phyloP scores from a whole-genome alignment of 495 filamentous ascomycete species.

The Hyphodiscus hymeniophilus region DNA sequence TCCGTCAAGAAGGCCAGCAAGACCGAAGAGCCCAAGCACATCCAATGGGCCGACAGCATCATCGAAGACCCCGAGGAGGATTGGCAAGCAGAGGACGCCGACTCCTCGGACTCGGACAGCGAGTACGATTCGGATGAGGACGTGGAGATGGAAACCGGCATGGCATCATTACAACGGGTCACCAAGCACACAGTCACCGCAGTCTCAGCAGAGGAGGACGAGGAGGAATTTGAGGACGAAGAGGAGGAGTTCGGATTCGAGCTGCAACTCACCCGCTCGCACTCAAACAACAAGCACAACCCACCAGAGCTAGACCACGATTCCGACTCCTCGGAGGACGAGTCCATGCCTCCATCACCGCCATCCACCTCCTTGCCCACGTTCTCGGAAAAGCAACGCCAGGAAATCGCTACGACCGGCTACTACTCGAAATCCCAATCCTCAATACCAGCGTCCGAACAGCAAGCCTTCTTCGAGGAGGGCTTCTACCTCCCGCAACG shows the following conservation, averaged over 20 bases:
- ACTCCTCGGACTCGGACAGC: conserved; percentile 48
- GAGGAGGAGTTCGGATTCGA: conserved; percentile 67
- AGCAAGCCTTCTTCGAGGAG: conserved; percentile 23
- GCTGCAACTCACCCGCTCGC: conserved; percentile 65
- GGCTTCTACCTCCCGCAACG: conserved; percentile 22
- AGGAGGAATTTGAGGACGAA: conserved; percentile 62
- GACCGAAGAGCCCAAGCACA: conserved; percentile 54
- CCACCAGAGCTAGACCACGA: conserved; percentile 75
- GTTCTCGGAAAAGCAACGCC: conserved; percentile 54
- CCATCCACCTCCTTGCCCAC: conserved; percentile 54
- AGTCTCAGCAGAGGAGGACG: conserved; percentile 29
- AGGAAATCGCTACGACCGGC: conserved; percentile 20
- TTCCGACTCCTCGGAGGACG: conserved; percentile 56
- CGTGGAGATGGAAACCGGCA: conserved; percentile 43
- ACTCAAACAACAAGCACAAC: conserved; percentile 28
- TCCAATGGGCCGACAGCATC: conserved; percentile 82
- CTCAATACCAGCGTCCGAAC: conserved; percentile 19
- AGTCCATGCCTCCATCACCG: conserved; percentile 79
- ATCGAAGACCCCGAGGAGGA: conserved; percentile 68
- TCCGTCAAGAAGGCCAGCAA: conserved; percentile 68
- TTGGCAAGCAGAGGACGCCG: conserved; percentile 46
- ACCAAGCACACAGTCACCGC: conserved; percentile 24
- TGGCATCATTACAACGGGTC: conserved; percentile 36
- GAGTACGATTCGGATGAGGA: conserved; percentile 44
- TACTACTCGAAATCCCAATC: conserved; percentile 17